These are phyloP conservation scores for Suhomyces emberorum DNA, from an alignment of 805 yeast species.

Conservation along the genomic window DNA sequence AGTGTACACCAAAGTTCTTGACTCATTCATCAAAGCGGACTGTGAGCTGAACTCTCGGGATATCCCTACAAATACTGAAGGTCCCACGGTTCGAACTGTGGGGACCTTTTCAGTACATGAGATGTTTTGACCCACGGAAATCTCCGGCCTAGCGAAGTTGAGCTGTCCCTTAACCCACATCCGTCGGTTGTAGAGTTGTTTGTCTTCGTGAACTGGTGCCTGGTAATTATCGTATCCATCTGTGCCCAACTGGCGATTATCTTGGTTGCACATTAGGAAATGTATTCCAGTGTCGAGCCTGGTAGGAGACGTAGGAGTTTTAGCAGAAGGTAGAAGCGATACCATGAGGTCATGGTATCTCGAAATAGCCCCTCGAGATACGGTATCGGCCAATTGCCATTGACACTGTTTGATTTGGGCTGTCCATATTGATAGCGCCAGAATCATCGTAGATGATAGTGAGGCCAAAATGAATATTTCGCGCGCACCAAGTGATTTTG, in stretches of 20 bases:
- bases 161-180: slow-evolving; percentile 81
- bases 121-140: neutral
- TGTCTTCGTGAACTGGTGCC: slow-evolving; percentile 44
- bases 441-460: neutral
- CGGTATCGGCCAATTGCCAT: slow-evolving; percentile 21
- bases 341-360: slow-evolving; percentile 15
- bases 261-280: slow-evolving; percentile 64
- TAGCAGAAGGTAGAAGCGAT: slow-evolving; percentile 9
- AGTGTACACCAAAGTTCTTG: slow-evolving; percentile 61
- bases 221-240: slow-evolving; percentile 86
- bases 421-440: slow-evolving; percentile 16
- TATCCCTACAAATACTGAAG: slow-evolving; percentile 52
- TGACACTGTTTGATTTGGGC: slow-evolving; percentile 11
- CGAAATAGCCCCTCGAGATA: slow-evolving; percentile 15
- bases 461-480: too few species aligned
- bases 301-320: neutral
- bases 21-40: slow-evolving; percentile 41
- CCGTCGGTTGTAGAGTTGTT: slow-evolving; percentile 38
- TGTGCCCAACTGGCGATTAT: slow-evolving; percentile 42
- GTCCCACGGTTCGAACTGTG: slow-evolving; percentile 32
- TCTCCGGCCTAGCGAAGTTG: slow-evolving; percentile 20
- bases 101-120: slow-evolving; percentile 53
- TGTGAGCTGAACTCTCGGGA: slow-evolving; percentile 42
- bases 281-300: slow-evolving; percentile 49
- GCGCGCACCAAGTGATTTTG: neutral